Conservation (phyloP, 352 stramenopile genomes). For the Thalassiosira exigua region DNA sequence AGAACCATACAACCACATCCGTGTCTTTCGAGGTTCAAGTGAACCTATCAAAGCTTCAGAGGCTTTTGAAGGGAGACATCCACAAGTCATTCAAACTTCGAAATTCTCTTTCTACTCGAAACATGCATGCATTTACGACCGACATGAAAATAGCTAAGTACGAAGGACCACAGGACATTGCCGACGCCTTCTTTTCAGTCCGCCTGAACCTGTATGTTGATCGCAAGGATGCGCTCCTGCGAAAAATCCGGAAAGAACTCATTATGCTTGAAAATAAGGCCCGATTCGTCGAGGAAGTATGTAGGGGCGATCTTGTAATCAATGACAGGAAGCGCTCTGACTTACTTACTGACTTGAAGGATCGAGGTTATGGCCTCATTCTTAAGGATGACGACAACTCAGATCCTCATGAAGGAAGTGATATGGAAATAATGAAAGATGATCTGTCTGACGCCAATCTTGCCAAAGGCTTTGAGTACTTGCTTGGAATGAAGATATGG, state of each 20-base stretch:
- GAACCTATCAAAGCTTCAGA: slow-evolving; percentile 83
- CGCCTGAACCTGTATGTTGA: slow-evolving; percentile 87
- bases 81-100: slow-evolving; percentile 95
- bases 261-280: slow-evolving; percentile 94
- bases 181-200: slow-evolving; percentile 92
- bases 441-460: slow-evolving; percentile 70
- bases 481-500: slow-evolving; percentile 98
- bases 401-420: slow-evolving; percentile 48
- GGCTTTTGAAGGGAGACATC: slow-evolving; percentile 88
- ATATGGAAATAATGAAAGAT: slow-evolving; percentile 72
- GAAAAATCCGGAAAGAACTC: slow-evolving; percentile 89
- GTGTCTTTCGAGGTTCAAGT: slow-evolving; percentile 89
- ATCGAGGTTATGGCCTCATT: slow-evolving; percentile 85
- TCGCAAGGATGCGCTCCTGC: slow-evolving; percentile 78
- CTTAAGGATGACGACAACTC: slow-evolving; percentile 56
- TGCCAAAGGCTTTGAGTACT: slow-evolving; percentile 94
- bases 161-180: slow-evolving; percentile 89
- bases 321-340: slow-evolving; percentile 87
- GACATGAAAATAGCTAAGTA: slow-evolving; percentile 92
- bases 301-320: slow-evolving; percentile 91
- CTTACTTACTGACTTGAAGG: slow-evolving; percentile 86
- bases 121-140: slow-evolving; percentile 97
- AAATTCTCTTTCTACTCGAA: slow-evolving; percentile 92
- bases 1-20: slow-evolving; percentile 95
- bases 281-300: slow-evolving; percentile 96